Base-by-base conservation (phyloP, 257 asterid genomes). In the Plantago elongata region DNA sequence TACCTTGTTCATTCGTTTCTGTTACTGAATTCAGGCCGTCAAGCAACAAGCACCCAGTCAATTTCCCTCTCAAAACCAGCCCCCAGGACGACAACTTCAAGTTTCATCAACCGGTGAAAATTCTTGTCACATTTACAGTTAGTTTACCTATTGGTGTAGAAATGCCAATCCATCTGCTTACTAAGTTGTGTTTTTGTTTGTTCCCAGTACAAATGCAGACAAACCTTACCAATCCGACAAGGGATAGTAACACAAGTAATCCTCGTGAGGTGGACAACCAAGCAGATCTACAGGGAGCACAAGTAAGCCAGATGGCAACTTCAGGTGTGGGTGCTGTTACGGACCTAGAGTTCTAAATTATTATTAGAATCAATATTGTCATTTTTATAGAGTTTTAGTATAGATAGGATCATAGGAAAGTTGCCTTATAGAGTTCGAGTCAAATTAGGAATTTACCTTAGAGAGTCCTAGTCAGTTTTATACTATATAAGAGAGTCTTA, bases 231-330 rank as follows among this genome's bases (percentile, higher is more conserved):
- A 79, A 65, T 74, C 61, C 81, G 62, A 58, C 77, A 37, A 40
- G 70, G 9, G 81, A 88, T 60, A 69, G 69, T 60, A 77, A 68
- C 75, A 57, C 76, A 45, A 45, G 69, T 45, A 81, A 76, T 56
- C 62, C 79, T 62, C 78, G 68, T 13, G 93, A 81, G 75, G 70
- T 66, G 54, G 96, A 86, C 57, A 70, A 65, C 64, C 83, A 76
- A 65, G 66, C 79, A 63, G 92, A 84, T 72, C 54, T 80, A 62
- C 88, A 59, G 63, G 85, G 81, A 68, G 62, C 67, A 60, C 86
- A 72, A 68, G 78, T 72, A 60, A 70, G 69, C 70, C 90, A 78
- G 56, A 70, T 78, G 69, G 45, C 82, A 48, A 56, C 77, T 57
- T 63, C 85, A 50, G 58, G 76, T 75, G 72, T 78, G 56, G 69